phyloP scores from a whole-genome alignment of 805 yeast genomes.

The Cyberlindnera maclurae region DNA sequence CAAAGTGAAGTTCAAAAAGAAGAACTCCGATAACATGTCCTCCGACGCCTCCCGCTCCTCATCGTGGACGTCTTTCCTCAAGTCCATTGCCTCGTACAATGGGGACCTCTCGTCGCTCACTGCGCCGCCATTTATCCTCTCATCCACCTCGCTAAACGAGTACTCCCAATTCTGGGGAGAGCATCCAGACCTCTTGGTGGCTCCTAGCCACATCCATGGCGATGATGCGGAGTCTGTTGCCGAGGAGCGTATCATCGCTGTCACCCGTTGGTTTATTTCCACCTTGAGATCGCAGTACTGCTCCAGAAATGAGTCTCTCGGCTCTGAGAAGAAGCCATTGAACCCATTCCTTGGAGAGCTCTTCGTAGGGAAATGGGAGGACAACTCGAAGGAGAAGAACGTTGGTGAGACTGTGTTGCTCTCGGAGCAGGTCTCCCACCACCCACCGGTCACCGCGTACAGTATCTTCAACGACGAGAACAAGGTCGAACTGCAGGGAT shows the following conservation, averaged over 20 bases:
- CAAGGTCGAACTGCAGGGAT: conserved; percentile 72
- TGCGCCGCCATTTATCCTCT: conserved; percentile 94
- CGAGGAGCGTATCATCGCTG: conserved; percentile 68
- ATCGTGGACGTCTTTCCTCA: conserved; percentile 89
- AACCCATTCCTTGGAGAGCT: conserved; percentile 95
- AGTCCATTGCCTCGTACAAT: conserved; percentile 85
- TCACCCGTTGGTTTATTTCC: conserved; percentile 84
- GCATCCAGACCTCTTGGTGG: conserved; percentile 76
- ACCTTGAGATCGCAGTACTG: conserved; percentile 92
- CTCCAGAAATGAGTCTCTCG: conserved; percentile 83
- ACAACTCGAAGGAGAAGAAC: conserved; percentile 36
- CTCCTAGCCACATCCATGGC: conserved; percentile 46
- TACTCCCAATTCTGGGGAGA: conserved; percentile 96
- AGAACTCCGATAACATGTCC: conserved; percentile 5
- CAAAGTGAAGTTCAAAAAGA: conserved; percentile 20
- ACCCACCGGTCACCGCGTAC: conserved; percentile 96
- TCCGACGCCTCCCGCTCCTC: conserved; percentile 25
- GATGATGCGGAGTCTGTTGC: conserved; percentile 37
- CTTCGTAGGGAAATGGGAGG: conserved; percentile 84
- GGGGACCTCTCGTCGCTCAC: conserved; percentile 92
- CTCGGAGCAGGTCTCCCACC: conserved; percentile 94
- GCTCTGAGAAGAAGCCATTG: conserved; percentile 95
- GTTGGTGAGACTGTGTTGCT: conserved; percentile 73
- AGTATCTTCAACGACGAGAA: conserved; percentile 68
- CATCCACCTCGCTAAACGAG: conserved; percentile 83